Percentiles rank a stretch among this genome's conserved stretches.
These are phyloP conservation scores for Hypoxylon sp. DNA, from an alignment of 2,329 filamentous ascomycete genomes.

Conservation along the genomic window DNA sequence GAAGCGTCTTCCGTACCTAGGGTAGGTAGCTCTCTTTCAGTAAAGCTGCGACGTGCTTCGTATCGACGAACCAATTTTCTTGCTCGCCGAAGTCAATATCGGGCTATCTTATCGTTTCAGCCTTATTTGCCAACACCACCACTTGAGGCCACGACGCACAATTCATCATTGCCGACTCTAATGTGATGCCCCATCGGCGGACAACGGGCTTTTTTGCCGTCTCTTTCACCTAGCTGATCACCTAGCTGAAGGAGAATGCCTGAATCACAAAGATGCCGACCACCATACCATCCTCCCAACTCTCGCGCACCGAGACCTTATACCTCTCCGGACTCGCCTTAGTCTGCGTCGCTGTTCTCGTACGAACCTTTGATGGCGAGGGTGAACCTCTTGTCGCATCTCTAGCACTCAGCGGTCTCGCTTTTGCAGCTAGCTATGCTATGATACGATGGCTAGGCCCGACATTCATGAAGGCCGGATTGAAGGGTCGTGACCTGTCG, in stretches of 20 bases:
- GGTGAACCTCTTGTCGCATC: conserved; percentile 92
- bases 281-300: conserved; percentile 53
- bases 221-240: conserved; percentile 9
- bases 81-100: conserved; percentile 16
- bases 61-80: conserved; percentile 17
- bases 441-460: conserved; percentile 95
- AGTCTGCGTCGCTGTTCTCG: conserved; percentile 78
- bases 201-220: conserved; percentile 28
- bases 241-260: conserved; percentile 19
- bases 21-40: background rate
- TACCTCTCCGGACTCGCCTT: conserved; percentile 73
- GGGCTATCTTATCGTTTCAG: conserved; percentile 30
- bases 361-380: conserved; percentile 82
- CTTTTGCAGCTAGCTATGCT: conserved; percentile 84
- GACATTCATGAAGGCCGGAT: conserved; percentile 86
- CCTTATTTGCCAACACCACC: conserved; percentile 34
- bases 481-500: conserved; percentile 90
- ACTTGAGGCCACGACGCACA: conserved; percentile 37
- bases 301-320: conserved; percentile 67
- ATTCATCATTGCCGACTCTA: conserved; percentile 33
- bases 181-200: conserved; percentile 27
- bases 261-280: conserved; percentile 45
- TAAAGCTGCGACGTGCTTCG: conserved; percentile 12
- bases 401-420: conserved; percentile 85
- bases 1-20: too few species aligned